Percentiles rank a stretch among this genome's conserved stretches.
phyloP scores from a whole-genome alignment of 1,284 basidiomycete species.

The Fomitopsis betulina region DNA sequence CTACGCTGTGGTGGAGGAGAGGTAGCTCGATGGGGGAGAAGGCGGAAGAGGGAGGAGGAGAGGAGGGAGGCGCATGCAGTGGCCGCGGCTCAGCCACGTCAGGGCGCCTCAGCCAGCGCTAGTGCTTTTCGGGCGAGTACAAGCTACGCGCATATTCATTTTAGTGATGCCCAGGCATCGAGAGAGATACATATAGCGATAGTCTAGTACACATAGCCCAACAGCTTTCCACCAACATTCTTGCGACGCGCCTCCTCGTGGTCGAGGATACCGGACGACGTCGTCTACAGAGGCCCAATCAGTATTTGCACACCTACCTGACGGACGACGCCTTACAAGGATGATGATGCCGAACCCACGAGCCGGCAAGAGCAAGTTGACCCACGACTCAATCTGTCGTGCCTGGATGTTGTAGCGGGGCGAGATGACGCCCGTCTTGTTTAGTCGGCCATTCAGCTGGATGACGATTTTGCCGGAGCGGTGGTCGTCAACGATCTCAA shows the following conservation, averaged over 20 bases:
- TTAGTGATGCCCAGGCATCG: neutral
- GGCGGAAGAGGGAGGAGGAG: neutral
- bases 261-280: slow-evolving; percentile 97
- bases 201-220: slow-evolving; percentile 79
- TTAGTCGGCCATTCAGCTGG: slow-evolving; percentile 97
- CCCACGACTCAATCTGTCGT: slow-evolving; percentile 90
- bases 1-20: neutral
- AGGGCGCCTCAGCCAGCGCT: neutral
- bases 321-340: slow-evolving; percentile 47
- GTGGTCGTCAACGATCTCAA: slow-evolving; percentile 99
- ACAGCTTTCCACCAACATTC: slow-evolving; percentile 91
- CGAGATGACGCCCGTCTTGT: slow-evolving; percentile 99
- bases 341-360: slow-evolving; percentile 98
- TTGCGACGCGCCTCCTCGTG: slow-evolving; percentile 99
- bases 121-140: neutral
- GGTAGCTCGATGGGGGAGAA: neutral
- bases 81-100: neutral
- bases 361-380: slow-evolving; percentile 89
- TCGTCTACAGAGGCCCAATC: slow-evolving; percentile 59
- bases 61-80: neutral
- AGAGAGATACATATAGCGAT: neutral
- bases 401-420: slow-evolving; percentile 97
- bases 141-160: neutral
- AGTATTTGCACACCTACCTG: neutral
- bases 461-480: slow-evolving; percentile 98